Percentiles rank a stretch among this genome's conserved stretches.
Conservation (phyloP, 2,329 filamentous ascomycete species). For the Hypoxylon sp. region DNA sequence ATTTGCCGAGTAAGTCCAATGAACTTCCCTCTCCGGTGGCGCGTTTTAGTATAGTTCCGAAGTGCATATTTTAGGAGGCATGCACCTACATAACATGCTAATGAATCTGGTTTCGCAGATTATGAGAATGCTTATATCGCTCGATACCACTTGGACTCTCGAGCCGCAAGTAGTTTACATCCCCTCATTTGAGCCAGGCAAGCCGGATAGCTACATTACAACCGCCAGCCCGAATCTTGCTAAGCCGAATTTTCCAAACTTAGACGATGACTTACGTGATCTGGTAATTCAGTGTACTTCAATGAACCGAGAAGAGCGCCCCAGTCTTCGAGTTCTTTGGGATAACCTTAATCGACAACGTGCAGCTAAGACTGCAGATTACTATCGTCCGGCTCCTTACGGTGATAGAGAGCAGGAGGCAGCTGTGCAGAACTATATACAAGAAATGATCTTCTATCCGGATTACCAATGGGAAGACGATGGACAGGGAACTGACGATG, state of each 20-base stretch:
- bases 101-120: not conserved
- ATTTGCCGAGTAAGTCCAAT: not conserved
- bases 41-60: not conserved
- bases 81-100: not conserved
- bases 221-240: not conserved
- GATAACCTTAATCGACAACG: not conserved
- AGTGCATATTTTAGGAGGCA: too few species aligned
- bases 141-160: not conserved
- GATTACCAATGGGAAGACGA: not conserved
- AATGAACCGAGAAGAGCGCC: not conserved
- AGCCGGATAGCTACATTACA: not conserved
- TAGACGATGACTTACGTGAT: not conserved
- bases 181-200: not conserved
- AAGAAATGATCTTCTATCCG: not conserved
- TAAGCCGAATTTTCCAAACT: not conserved
- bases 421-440: not conserved
- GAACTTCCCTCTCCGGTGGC: not conserved
- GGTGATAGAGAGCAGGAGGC: not conserved
- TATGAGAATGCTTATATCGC: not conserved
- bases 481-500: not conserved
- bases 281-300: not conserved
- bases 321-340: not conserved
- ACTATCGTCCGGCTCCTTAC: not conserved
- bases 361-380: not conserved
- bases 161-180: not conserved